A percentile compares a stretch with the other conserved stretches of the same genome.
phyloP scores from a whole-genome alignment of 164 flowering plant genomes.

The Dillenia suffruticosa region DNA sequence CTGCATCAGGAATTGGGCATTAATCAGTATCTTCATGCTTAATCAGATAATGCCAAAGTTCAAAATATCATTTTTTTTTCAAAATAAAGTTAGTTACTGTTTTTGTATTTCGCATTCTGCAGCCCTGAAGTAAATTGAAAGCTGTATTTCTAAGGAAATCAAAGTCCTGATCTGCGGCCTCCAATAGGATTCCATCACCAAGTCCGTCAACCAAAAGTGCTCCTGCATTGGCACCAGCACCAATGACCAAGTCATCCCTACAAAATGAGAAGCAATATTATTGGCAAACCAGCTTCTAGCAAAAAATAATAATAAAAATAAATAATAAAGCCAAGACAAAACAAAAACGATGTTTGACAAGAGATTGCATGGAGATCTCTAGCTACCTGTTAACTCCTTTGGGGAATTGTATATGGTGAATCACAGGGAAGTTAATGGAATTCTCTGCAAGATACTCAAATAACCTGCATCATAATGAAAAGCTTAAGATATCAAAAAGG shows the following conservation, averaged over 20 bases:
- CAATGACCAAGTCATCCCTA: conserved; percentile 93
- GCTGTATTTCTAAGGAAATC: conserved; percentile 89
- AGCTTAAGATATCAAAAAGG: background rate
- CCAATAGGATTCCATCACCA: conserved; percentile 87
- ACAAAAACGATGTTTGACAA: too few relatives aligned
- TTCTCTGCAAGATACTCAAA: conserved; percentile 79
- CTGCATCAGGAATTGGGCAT: conserved; percentile 32
- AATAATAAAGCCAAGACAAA: too few relatives aligned
- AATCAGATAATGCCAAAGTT: conserved; percentile 3
- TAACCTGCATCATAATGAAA: conserved; percentile 48
- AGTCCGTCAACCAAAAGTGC: conserved; percentile 96
- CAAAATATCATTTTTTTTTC: background rate
- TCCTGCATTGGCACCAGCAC: conserved; percentile 87
- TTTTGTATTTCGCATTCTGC: conserved; percentile 98
- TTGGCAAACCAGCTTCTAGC: background rate
- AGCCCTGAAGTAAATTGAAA: conserved; percentile 95
- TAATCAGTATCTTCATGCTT: background rate
- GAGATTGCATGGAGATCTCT: background rate
- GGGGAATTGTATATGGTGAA: conserved; percentile 87
- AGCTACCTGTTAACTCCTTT: conserved; percentile 64
- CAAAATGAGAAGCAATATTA: conserved; percentile 1
- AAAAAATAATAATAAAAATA: too few relatives aligned
- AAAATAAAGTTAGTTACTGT: conserved; percentile 41
- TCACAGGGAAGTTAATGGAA: conserved; percentile 68
- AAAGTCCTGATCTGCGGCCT: conserved; percentile 84